A percentile compares a stretch with the other conserved stretches of the same genome.
phyloP scores from a whole-genome alignment of 108 stramenopile genomes.

The Cyclostephanos tholiformis region DNA sequence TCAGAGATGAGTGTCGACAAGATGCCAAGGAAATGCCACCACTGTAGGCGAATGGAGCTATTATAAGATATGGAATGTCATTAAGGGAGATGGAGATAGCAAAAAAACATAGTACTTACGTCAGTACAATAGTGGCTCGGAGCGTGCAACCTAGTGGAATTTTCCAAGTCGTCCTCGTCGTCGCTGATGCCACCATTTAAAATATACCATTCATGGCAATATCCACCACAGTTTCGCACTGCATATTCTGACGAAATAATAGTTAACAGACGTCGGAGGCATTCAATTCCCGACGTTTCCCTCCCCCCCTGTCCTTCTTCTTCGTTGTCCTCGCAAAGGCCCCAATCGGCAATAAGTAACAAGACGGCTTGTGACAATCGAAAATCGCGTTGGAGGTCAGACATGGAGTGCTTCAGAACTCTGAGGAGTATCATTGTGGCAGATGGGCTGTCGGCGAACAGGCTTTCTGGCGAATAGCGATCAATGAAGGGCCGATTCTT shows the following conservation, averaged over 20 bases:
- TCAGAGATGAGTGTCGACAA: slow-evolving; percentile 35
- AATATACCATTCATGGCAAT: slow-evolving; percentile 40
- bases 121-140: slow-evolving; percentile 52
- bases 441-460: slow-evolving; percentile 15
- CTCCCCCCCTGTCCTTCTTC: background rate
- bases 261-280: slow-evolving; percentile 40
- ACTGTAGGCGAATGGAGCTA: slow-evolving; percentile 6
- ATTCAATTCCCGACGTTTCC: slow-evolving; percentile 21
- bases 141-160: background rate
- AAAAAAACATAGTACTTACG: slow-evolving; percentile 23
- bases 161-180: slow-evolving; percentile 22
- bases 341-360: slow-evolving; percentile 30
- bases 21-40: slow-evolving; percentile 33
- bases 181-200: slow-evolving; percentile 4
- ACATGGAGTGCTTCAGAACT: slow-evolving; percentile 56
- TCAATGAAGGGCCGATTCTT: background rate
- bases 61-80: background rate
- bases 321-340: slow-evolving; percentile 28
- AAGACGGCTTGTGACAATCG: slow-evolving; percentile 44
- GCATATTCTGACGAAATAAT: slow-evolving; percentile 47
- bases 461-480: slow-evolving; percentile 18
- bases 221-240: slow-evolving; percentile 42
- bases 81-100: background rate
- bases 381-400: slow-evolving; percentile 58
- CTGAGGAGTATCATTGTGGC: slow-evolving; percentile 35